Base-by-base conservation (phyloP, 2,329 filamentous ascomycete species). In the Pseudogymnoascus sp. region DNA sequence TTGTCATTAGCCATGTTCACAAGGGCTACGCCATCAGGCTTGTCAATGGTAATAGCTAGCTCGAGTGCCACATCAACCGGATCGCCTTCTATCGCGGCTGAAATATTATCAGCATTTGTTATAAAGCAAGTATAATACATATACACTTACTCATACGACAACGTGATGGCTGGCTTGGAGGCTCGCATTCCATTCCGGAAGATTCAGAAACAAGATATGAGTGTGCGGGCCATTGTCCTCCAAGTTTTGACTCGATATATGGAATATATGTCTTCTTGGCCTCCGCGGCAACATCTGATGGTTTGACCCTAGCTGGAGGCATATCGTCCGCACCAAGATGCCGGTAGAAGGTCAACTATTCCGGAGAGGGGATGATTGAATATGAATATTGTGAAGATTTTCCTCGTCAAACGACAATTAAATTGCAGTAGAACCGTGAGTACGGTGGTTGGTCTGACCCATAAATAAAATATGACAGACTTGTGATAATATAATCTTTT, bases 1-100 rank as follows among this genome's bases (percentile, higher is more conserved):
- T 87, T 89, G 73, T 92, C 89, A 75, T 92, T 90, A 59, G 89
- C 89, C 63, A 86, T 83, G 68, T 88, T 90, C 66, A 91, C 83
- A 64, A 90, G 86, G 0, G 87, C 85, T 63, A 90, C 81, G 2
- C 77, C 74, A 15, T 57, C 63, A 26, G 72, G 70, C 69, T 72
- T 72, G 21, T 72, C 72, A 6, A 74, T 71, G 1, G 72, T 74
- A 65, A 75, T 76, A 28, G 71, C 79, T 81, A 86, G 89, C 64
- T 82, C 78, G 35, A 89, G 75, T 21, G 87, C 84, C 42, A 80
- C 78, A 72, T 83, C 80, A 31, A 86, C 83, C 1, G 86, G 85
- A 69, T 88, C 86, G 13, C 80, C 83, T 9, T 77, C 71, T 62
- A 80, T 79, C 19, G 88, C 78, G 61, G 78, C 75, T 69, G n/a